These are phyloP conservation scores for Amanita exitialis DNA, from an alignment of 768 basidiomycete genomes.

Conservation along the genomic window DNA sequence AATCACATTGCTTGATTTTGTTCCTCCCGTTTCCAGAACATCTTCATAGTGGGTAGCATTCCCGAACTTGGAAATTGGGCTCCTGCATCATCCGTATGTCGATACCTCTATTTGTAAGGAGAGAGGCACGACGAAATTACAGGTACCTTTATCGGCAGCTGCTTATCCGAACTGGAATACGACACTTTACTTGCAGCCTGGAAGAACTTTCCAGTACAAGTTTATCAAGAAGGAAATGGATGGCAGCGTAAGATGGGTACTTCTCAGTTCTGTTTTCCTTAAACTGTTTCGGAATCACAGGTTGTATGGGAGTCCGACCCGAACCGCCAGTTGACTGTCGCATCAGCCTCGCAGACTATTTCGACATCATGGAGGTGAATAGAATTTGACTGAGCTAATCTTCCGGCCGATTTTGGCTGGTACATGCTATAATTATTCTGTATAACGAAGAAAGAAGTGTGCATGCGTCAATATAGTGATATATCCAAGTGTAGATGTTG, in stretches of 20 bases:
- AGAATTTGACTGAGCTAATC: not conserved
- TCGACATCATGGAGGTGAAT: slow-evolving; percentile 33
- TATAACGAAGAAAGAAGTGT: too few relatives aligned
- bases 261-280: not conserved
- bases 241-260: slow-evolving; percentile 29
- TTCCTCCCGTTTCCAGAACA: slow-evolving; percentile 30
- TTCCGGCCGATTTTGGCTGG: not conserved
- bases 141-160: slow-evolving; percentile 44
- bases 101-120: not conserved
- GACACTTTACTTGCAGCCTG: slow-evolving; percentile 38
- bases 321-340: slow-evolving; percentile 33
- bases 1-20: not conserved
- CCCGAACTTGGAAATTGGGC: slow-evolving; percentile 45
- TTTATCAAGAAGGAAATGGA: slow-evolving; percentile 47
- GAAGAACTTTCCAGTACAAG: slow-evolving; percentile 46
- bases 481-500: too few relatives aligned
- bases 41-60: slow-evolving; percentile 49
- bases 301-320: slow-evolving; percentile 57
- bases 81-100: slow-evolving; percentile 33
- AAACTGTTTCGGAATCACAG: slow-evolving; percentile 14
- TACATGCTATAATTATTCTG: too few relatives aligned
- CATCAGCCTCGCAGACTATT: slow-evolving; percentile 30
- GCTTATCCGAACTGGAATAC: slow-evolving; percentile 46
- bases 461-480: too few relatives aligned
- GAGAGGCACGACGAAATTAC: not conserved